Evolutionary conservation across 2,329 filamentous ascomycete species (phyloP), one percentile per base, ranked within the genome.

Genomic region (Rhexocercosporidium sp.): DNA sequence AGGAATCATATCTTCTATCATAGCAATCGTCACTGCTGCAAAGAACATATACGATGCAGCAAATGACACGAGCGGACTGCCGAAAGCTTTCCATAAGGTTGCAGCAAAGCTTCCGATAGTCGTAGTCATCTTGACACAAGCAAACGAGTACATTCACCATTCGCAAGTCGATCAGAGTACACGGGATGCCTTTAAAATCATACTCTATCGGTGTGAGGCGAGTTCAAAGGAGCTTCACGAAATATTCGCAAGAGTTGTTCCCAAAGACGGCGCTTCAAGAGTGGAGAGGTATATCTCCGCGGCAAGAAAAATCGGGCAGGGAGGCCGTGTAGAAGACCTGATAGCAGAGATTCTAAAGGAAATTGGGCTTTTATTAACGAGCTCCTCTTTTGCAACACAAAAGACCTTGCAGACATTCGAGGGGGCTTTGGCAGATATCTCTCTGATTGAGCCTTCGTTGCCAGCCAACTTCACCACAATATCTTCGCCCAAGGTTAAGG

Each of bases 1-100:
- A 34, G 68, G 66, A 31, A 47, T 64, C 20, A 70, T 71, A 29
- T 68, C 66, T 25, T 66, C 70, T 8, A 61, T 71, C 37, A 71
- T 71, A 49, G 44, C 70, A 29, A 70, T 70, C 29, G 63, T 71
- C 44, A 54, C 65, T 41, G 49, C 68, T 27, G 44, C 68, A 3
- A 61, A 65, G 11, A 3, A 69, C 34, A 27, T 71, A 20, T 69
- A 67, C 64, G 64, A 70, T 14, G 63, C 69, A 47, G 61, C 59
- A 7, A 46, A 68, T 5, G 59, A 70, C 34, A 62, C 56, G 22
- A 56, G 20, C 16, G 68, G 70, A 3, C 66, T 71, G 18, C 68
- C 66, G 49, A 65, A 56, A 16, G 59, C 47, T 44, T 68, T 69
- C 63, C 65, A 65, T 8, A 60, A 46, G 37, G 37, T 27, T n/a